Base-by-base conservation (phyloP, 805 yeast genomes). In the Wickerhamiella bombiphila region DNA sequence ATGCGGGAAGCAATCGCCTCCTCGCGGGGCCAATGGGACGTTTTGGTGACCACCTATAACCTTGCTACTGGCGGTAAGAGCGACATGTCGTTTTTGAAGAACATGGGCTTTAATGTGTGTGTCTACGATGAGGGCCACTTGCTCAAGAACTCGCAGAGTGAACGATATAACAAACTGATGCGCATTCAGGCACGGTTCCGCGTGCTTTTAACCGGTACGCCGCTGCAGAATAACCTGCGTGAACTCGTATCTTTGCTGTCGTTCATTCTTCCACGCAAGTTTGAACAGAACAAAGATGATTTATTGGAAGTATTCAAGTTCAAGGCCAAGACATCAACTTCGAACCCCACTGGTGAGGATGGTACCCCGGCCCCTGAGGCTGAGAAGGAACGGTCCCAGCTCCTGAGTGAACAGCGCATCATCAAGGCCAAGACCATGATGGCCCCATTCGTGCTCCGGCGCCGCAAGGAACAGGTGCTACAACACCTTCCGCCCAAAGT, bases 41-140 rank as follows among this genome's bases (percentile, higher is more conserved):
- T 91, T 7, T 63, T 91, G 52, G 94, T 91, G 1, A 91, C 98
- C 1, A 91, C 99, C 0, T 91, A 91, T 55, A 81, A 80, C 46
- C 62, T 91, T 46, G 95, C 97, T 0, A 74, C 93, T 14, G 94
- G 95, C 14, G 70, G 79, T 33, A 77, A 82, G 47, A 69, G 70
- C 34, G 99, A 91, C 57, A 73, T 75, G 49, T 70, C 76, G 21
- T 91, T 91, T 52, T 65, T 91, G 48, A 74, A 74, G 52, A 67
- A 70, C 44, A 73, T 76, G 50, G 66, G 71, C 17, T 91, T 91
- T 58, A 83, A 91, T 56, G 81, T 79, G 47, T 74, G 93, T 43
- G 88, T 91, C 1, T 91, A 82, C 54, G 99, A 91, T 58, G 99
- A 91, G 64, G 99, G 99, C 2, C 99, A 91, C 58, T 76, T 91